Conservation (phyloP, 768 basidiomycete species). For the Lactifluus hygrophoroides region DNA sequence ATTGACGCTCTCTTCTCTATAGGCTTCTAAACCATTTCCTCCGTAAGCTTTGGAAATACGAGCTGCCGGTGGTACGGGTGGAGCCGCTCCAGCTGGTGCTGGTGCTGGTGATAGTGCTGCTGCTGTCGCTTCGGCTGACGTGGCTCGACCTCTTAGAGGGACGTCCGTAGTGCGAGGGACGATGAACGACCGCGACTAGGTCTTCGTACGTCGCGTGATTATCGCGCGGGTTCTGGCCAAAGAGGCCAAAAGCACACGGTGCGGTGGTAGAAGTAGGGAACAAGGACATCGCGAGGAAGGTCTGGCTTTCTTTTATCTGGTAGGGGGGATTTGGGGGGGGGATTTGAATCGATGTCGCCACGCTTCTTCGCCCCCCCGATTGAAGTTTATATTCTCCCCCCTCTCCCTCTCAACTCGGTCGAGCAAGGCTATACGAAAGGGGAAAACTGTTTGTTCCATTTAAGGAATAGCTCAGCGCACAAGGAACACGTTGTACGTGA, state of each 20-base stretch:
- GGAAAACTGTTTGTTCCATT: constrained; percentile 17
- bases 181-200: background rate
- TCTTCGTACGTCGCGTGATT: constrained; percentile 10
- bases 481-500: background rate
- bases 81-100: no score
- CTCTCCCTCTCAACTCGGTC: background rate
- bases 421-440: background rate
- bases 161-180: background rate
- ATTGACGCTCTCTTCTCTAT: background rate
- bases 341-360: no score
- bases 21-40: constrained; percentile 2
- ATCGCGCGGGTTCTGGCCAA: constrained; percentile 15
- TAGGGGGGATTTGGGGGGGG: no score
- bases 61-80: background rate
- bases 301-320: no score
- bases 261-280: constrained; percentile 11
- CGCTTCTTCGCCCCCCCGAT: background rate
- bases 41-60: background rate
- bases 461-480: constrained; percentile 2
- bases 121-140: background rate
- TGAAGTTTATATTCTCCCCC: constrained; percentile 6
- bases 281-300: background rate
- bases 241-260: constrained; percentile 14
- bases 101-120: no score
- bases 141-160: background rate